A percentile compares a stretch with the other conserved stretches of the same genome.
Evolutionary conservation across 345 rosid genomes (phyloP).

Genomic region (Firmiana major): DNA sequence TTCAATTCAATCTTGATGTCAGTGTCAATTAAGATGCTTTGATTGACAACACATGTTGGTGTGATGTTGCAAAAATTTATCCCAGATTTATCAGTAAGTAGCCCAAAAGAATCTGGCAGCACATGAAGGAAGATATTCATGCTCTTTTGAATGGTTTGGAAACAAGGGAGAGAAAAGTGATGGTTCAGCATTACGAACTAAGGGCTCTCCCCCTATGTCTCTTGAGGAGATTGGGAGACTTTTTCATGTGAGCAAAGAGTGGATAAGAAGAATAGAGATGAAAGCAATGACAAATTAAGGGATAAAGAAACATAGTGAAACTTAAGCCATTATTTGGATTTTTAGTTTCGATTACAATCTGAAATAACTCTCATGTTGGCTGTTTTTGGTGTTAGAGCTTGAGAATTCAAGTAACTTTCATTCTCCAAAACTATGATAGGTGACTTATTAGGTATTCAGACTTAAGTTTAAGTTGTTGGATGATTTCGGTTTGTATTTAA

Average conservation of each 20-base stretch:
- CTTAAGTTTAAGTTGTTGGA: too few species aligned
- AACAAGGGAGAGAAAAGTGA: constrained; percentile 61
- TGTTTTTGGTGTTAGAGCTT: too few species aligned
- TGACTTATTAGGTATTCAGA: too few species aligned
- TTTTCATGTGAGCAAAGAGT: constrained; percentile 73
- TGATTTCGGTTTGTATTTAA: too few species aligned
- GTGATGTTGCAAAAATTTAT: constrained; percentile 49
- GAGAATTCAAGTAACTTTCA: too few species aligned
- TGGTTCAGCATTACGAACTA: constrained; percentile 60
- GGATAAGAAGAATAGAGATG: constrained; percentile 71
- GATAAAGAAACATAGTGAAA: constrained; percentile 32
- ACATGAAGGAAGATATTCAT: constrained; percentile 47
- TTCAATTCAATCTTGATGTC: neutral
- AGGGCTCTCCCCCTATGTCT: constrained; percentile 51
- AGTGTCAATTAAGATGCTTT: neutral
- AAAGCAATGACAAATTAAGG: constrained; percentile 56
- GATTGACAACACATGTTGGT: neutral
- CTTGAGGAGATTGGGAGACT: constrained; percentile 72
- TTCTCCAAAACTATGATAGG: too few species aligned
- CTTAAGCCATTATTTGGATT: constrained; percentile 44
- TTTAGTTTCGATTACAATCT: too few species aligned
- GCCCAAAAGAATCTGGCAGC: constrained; percentile 50
- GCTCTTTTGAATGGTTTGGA: constrained; percentile 55
- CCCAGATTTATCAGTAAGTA: constrained; percentile 43
- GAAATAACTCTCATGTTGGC: too few species aligned